Base-by-base conservation (phyloP, 176 grass and related monocot genomes). In the Microstegium vimineum region DNA sequence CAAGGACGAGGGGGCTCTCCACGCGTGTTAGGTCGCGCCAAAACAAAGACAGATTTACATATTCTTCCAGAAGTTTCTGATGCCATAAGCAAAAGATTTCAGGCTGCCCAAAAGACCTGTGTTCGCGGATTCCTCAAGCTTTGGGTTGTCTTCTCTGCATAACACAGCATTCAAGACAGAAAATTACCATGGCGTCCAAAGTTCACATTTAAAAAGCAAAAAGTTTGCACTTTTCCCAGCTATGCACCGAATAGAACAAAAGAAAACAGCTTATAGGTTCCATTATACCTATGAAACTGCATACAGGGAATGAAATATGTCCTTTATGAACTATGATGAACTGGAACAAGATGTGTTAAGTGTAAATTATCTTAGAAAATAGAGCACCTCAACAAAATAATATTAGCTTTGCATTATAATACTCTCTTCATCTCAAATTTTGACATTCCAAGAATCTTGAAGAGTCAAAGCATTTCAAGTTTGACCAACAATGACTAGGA, bases 41-140 rank as follows among this genome's bases (percentile, higher is more conserved):
- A 83, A 78, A 57, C 0, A 46, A 77, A 37, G 56, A 62, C 26
- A 16, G 73, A 87, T 89, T 87, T 84, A 97, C 78, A 92, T 67
- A 5, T 81, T 94, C 51, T 78, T 92, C 90, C 90, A 97, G 7
- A 97, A 89, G 63, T 85, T 91, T 34, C 87, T 87, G 68, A 97
- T 85, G 26, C 88, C 88, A 86, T 68, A 41, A 38, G 86, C 88
- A 82, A 93, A 85, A 28, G 81, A 97, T 83, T 91, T 93, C 62
- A 97, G 64, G 81, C 86, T 87, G 73, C 79, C 90, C 54, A 91
- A 83, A 52, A 97, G 66, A 57, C 77, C 79, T 4, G 69, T 63
- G n/a, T 57, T 33, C 14, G 35, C n/a, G 13, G 80, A 86, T 76
- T 77, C 82, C 31, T 81, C 71, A 46, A 59, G 26, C 41, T 84